phyloP scores from a whole-genome alignment of 352 stramenopile species.

The Plasmopara viticola region DNA sequence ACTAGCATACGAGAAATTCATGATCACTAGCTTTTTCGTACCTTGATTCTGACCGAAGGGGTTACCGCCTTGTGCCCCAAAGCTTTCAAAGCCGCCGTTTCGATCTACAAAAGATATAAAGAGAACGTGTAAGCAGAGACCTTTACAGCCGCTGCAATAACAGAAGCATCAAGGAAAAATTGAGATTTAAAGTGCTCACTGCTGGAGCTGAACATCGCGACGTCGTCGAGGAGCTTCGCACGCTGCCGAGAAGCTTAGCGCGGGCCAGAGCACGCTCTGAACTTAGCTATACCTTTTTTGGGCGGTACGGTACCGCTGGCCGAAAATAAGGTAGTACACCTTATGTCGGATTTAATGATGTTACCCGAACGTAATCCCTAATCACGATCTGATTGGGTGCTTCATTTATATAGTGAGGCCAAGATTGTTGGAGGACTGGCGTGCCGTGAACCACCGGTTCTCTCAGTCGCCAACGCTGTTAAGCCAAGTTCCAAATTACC shows the following conservation, averaged over 20 bases:
- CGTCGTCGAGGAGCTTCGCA: constrained; percentile 1
- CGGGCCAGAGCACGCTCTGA: background rate
- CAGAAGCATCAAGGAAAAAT: background rate
- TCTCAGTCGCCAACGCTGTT: constrained; percentile 24
- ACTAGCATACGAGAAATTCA: constrained; percentile 5
- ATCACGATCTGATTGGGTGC: constrained; percentile 38
- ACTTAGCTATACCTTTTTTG: constrained; percentile 4
- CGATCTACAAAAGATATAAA: constrained; percentile 12
- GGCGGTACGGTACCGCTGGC: background rate
- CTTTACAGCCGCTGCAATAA: constrained; percentile 2
- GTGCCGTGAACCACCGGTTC: constrained; percentile 81
- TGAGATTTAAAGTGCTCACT: constrained; percentile 17
- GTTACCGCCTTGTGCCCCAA: constrained; percentile 19
- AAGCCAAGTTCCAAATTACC: constrained; percentile 86
- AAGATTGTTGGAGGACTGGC: constrained; percentile 65
- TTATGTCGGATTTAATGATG: background rate
- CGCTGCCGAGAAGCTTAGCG: background rate
- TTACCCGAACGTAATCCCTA: background rate
- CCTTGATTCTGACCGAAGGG: constrained; percentile 38
- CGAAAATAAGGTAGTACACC: background rate
- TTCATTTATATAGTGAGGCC: constrained; percentile 40
- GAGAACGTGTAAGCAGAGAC: constrained; percentile 7
- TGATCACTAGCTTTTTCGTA: constrained; percentile 20
- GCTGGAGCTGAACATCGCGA: constrained; percentile 32
- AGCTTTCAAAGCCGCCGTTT: constrained; percentile 19